Evolutionary conservation across 2,329 filamentous ascomycete species (phyloP).

Genomic region (Tolypocladium sp.): DNA sequence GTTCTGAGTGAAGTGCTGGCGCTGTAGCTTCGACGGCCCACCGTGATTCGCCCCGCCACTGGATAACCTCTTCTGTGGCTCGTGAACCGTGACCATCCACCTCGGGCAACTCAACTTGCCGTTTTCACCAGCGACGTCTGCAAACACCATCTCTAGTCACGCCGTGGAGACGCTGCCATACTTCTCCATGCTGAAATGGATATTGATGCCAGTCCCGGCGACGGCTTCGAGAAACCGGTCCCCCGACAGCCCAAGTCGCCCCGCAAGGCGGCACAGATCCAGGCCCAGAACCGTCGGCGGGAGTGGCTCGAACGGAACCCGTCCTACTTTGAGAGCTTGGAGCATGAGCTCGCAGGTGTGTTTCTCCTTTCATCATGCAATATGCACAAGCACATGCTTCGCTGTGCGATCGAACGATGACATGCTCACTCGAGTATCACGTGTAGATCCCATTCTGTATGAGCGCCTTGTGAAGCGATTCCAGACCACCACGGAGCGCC

Average conservation of each 20-base stretch:
- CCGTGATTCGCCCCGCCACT: neutral
- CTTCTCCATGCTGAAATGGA: neutral
- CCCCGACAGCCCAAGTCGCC: slow-evolving; percentile 35
- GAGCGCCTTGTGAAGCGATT: slow-evolving; percentile 71
- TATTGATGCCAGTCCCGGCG: neutral
- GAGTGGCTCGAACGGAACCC: slow-evolving; percentile 66
- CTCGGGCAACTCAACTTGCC: neutral
- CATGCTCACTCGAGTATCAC: neutral
- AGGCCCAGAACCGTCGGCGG: slow-evolving; percentile 66
- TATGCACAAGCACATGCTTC: neutral
- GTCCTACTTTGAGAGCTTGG: slow-evolving; percentile 54
- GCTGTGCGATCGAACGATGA: neutral
- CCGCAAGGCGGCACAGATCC: slow-evolving; percentile 35
- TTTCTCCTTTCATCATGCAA: neutral
- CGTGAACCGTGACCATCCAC: neutral
- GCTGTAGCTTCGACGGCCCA: neutral
- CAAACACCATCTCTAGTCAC: neutral
- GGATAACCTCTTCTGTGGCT: too few species aligned
- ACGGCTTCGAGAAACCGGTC: slow-evolving; percentile 24
- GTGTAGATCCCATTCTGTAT: slow-evolving; percentile 67
- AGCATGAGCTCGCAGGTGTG: slow-evolving; percentile 47
- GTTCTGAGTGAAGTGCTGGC: neutral
- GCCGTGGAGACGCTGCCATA: neutral
- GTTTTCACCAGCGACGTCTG: neutral
- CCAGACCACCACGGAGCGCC: slow-evolving; percentile 63